phyloP scores from a whole-genome alignment of 495 filamentous ascomycete genomes.

The Immersiella caudata region DNA sequence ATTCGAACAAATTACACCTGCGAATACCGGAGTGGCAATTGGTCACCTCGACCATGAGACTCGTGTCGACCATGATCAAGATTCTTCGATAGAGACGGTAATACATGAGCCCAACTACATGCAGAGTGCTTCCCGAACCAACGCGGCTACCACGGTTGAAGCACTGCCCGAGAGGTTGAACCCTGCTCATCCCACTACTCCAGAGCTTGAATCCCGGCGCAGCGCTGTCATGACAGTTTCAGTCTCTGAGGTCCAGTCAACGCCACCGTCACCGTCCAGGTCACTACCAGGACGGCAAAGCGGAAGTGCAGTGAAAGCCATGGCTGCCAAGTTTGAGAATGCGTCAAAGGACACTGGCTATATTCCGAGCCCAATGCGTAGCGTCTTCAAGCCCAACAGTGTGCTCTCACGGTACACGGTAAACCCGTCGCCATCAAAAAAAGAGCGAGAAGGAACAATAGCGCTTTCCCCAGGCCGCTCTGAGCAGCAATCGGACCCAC shows the following conservation, averaged over 20 bases:
- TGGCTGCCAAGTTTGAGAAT: conserved; percentile 49
- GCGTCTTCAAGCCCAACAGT: conserved; percentile 19
- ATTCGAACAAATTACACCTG: background rate
- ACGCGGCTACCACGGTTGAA: background rate
- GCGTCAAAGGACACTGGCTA: conserved; percentile 23
- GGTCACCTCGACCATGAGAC: background rate
- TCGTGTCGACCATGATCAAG: background rate
- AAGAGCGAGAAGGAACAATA: background rate
- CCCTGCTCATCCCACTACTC: background rate
- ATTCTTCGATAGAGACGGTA: background rate
- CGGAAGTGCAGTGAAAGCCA: conserved; percentile 45
- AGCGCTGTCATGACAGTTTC: background rate
- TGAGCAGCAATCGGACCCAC: background rate
- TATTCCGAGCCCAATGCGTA: conserved; percentile 16
- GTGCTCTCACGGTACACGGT: conserved; percentile 36
- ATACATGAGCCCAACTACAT: background rate
- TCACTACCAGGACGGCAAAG: conserved; percentile 10
- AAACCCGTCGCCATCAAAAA: conserved; percentile 27
- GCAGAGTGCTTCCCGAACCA: background rate
- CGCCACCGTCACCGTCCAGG: conserved; percentile 9
- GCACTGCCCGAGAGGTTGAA: background rate
- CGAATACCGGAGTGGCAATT: background rate
- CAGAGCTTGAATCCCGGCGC: background rate
- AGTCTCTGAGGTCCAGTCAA: background rate
- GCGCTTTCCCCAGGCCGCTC: background rate